Percentiles rank a stretch among this genome's conserved stretches.
Conservation (phyloP, 2,329 filamentous ascomycete genomes). For the Orbilia ellipsospora region DNA sequence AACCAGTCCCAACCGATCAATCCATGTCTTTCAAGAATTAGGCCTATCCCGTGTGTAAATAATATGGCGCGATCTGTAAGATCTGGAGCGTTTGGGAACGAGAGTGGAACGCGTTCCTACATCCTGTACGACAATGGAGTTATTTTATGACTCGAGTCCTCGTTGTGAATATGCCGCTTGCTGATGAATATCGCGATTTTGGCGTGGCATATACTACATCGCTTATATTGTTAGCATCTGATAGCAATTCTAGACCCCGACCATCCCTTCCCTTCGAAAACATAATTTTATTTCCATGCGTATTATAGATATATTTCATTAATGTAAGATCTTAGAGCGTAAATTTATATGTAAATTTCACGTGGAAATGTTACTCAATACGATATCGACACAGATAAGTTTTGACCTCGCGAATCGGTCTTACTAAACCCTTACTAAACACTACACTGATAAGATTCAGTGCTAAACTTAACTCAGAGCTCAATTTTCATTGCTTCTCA, state of each 20-base stretch:
- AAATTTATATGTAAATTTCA: constrained; percentile 8
- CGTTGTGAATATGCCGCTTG: no score
- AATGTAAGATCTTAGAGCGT: background rate
- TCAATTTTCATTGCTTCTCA: constrained; percentile 22
- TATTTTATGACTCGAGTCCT: no score
- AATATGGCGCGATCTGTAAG: constrained; percentile 39
- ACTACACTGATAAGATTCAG: background rate
- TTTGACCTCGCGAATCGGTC: constrained; percentile 38
- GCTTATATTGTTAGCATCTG: no score
- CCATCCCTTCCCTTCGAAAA: no score
- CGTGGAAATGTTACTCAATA: constrained; percentile 21
- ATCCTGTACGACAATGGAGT: background rate
- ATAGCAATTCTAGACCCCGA: no score
- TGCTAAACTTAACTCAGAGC: background rate
- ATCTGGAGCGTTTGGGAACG: constrained; percentile 15
- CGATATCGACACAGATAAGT: background rate
- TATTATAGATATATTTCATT: background rate
- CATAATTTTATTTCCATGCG: no score
- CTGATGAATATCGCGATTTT: no score
- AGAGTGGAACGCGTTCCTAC: constrained; percentile 12
- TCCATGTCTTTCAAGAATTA: background rate
- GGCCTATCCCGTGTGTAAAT: constrained; percentile 23
- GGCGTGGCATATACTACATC: no score
- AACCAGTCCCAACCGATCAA: no score
- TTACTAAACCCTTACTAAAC: constrained; percentile 3